Evolutionary conservation across 306 rosid species (phyloP), one percentile per base, ranked within the genome.

Genomic region (Sicyos edulis): DNA sequence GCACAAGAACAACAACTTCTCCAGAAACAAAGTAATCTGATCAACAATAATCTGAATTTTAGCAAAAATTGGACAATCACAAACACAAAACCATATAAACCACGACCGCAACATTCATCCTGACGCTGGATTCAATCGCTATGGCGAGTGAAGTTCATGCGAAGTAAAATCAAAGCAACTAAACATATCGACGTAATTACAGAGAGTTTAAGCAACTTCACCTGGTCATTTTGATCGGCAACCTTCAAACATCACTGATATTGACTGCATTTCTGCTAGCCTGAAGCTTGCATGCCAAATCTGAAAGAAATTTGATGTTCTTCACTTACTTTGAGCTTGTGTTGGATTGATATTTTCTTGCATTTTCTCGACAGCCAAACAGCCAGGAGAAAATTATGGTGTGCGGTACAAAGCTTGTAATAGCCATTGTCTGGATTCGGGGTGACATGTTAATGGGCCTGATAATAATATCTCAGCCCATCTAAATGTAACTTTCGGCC

Each of bases 361-460:
- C 54, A 45, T 44, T 45, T 45, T 67, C 55, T 47, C 72, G 72
- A 7, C 72, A 67, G 13, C 40, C 72, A 13, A 53, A 7, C 72
- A 67, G 13, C 40, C 72, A 13, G 13, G 40, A 22, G 72, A 67
- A 45, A 45, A 47, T 47, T 45, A 55, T 67, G 71, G 34, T 9
- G 37, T 11, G 20, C 19, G 71, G 71, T 12, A 26, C 32, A 6
- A 44, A 42, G 71, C 54, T 37, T 10, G 16, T 19, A 29, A 60
- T 6, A 60, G 50, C 70, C 70, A 63, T 14, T n/a, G 4, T 9
- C 49, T 62, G 8, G 26, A 10, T 63, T 63, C 26, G 4, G 9
- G 9, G 70, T 37, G 51, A 50, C 2, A 10, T 4, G 1, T 63
- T n/a, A 14, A 14, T 63, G 70, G 70, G 52, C 70, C 6, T 37